Evolutionary conservation across 805 yeast species (phyloP), one percentile per base, ranked within the genome.

Genomic region (Kluyveromyces aestuarii): DNA sequence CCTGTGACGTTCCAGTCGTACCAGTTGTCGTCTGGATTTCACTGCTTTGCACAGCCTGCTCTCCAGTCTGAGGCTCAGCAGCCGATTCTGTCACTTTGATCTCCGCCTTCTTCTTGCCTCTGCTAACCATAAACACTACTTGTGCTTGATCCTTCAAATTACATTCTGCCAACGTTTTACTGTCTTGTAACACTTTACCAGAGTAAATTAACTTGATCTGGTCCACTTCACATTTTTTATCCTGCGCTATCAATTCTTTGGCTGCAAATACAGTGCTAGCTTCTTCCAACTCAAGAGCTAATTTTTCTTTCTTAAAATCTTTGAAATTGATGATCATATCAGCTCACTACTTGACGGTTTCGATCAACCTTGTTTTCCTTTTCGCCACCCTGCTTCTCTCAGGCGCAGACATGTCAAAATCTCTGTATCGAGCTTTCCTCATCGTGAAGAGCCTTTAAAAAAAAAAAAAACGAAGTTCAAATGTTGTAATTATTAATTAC

Each of bases 191-290:
- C 41, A 93, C 91, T 63, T 89, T 89, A 45, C 90, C 96, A 1
- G 97, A 88, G 66, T 84, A 93, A 52, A 93, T 96, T 61, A 93
- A 80, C 71, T 90, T 91, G 64, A 91, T 80, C 61, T 83, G 90
- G 2, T 77, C 67, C 1, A 80, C 76, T 21, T 82, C 91, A 57
- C 87, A 82, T 14, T 75, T 79, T 58, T 86, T 84, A 49, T 75
- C 71, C 18, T 72, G 69, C 1, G 89, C 93, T 46, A 93, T 73
- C 57, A 79, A 79, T 58, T 80, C 82, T 68, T 90, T 91, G 17
- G 82, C 82, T n/a, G 80, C 72, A 13, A 74, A 63, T 35, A 86
- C 91, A 2, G 87, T 75, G 45, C 81, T 87, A 13, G 76, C 52
- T 8, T 76, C 73, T 51, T 84, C 95, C 50, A 88, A 77, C 27